Base-by-base conservation (phyloP, 2,329 filamentous ascomycete species). In the Annulohypoxylon truncatum region DNA sequence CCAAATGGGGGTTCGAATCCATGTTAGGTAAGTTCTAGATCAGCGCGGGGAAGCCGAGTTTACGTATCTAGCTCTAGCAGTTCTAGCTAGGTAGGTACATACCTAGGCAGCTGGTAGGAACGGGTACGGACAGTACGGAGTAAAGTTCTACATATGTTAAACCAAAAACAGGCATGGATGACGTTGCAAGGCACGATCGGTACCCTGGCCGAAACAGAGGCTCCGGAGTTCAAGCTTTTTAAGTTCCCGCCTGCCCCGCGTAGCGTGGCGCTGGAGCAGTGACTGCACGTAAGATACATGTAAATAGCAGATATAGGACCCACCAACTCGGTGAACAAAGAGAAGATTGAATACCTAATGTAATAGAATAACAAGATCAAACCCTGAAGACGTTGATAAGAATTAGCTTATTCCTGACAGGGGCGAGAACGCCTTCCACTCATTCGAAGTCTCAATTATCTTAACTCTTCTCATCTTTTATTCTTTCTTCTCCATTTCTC, bases 221-320 rank as follows among this genome's bases (percentile, higher is more conserved):
- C 50, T 58, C 63, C 64, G 48, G 55, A 52, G 54, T 52, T 56
- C 52, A 66, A 66, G 64, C 53, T 66, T 59, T 56, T 33, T 40
- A 18, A 40, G 35, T 40, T 15, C 15, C 35, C 35, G 35, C 15
- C n/a, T 40, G 35, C 47, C 51, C 42, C 44, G 55, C 55, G 51
- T 54, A 40, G 35, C 35, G 35, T 42, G 33, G 38, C 51, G 33
- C 35, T 20, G 35, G 35, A 40, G 35, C 15, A 40, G 12, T 15
- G 26, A 54, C 20, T 35, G 42, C 38, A 54, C 20, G n/a, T 35
- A 29, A 51, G 22, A 26, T 40, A 58, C 13, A 28, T n/a, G 28
- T 40, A 40, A 22, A 18, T 59, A 44, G 24, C 26, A 26, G 46
- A 38, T 50, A 46, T 8, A 22, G 15, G 58, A 55, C 22, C 63